Conservation (phyloP, 2,329 filamentous ascomycete genomes). For the Celoporthe dispersa region DNA sequence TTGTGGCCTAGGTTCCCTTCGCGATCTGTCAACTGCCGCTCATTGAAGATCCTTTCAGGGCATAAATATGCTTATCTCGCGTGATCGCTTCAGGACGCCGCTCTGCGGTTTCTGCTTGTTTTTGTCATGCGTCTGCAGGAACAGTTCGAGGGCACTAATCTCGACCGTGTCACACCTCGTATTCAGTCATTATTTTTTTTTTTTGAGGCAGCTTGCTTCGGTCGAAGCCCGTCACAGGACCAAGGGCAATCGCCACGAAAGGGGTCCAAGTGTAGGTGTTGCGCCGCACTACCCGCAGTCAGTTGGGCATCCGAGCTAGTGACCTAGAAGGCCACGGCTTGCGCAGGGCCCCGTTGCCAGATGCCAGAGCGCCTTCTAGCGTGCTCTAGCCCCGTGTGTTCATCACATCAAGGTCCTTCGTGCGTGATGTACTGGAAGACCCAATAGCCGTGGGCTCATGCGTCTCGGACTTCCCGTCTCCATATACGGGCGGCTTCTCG, state of each 20-base stretch:
- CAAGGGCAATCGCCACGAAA: not conserved
- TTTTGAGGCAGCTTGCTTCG: not conserved
- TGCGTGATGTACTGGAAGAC: not conserved
- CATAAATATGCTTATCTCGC: not conserved
- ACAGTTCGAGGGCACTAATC: not conserved
- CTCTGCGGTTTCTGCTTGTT: not conserved
- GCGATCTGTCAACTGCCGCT: not conserved
- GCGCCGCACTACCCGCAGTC: not conserved
- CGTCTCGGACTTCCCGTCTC: not conserved
- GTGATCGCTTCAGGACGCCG: not conserved
- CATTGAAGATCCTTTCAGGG: not conserved
- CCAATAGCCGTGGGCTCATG: not conserved
- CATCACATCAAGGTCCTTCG: not conserved
- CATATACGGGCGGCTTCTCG: not conserved
- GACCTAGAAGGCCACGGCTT: not conserved
- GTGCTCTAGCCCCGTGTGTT: not conserved
- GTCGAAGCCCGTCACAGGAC: not conserved
- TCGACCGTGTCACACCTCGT: not conserved
- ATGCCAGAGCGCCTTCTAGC: not conserved
- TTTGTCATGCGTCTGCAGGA: not conserved
- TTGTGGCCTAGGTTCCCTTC: not conserved
- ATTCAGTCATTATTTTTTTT: not conserved
- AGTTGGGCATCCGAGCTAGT: not conserved
- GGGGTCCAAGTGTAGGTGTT: not conserved
- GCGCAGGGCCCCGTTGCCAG: not conserved